Evolutionary conservation across 306 rosid genomes (phyloP), one percentile per base, ranked within the genome.

Genomic region (Quercus alba): DNA sequence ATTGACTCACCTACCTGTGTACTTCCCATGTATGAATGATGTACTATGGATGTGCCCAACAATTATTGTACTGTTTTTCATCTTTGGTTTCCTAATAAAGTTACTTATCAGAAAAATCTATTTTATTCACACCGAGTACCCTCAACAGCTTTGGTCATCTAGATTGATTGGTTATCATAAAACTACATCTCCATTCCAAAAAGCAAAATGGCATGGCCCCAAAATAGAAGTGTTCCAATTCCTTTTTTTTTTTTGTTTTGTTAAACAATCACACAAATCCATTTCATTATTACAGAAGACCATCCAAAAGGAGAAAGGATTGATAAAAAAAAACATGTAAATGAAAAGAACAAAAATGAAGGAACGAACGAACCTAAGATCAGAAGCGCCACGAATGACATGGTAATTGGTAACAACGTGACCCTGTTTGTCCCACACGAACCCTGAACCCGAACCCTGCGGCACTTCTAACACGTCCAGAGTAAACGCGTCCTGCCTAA

Each of bases 351-450:
- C 3, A 18, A 72, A 72, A 71, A 52, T 10, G 61, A 70, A 54
- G 1, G 9, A 35, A 35, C 9, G 46, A 38, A 41, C 88, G 44
- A 76, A 96, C 99, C 89, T 96, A 82, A 96, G 97, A 89, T 96
- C 99, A 72, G 99, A 96, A 78, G 99, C 99, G 82, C 99, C 99
- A 30, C 99, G 93, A 75, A 96, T 96, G 72, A 96, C 99, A 19
- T 93, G 99, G 77, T 91, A 96, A 86, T 96, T 96, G 77, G 99
- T 96, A 79, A 96, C 99, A 84, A 96, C 7, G 80, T 96, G 85
- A 70, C 99, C 99, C 0, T 86, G 56, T 78, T 72, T 91, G 78
- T 96, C 99, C 99, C 99, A 96, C 68, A 96, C 97, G 73, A 93
- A 93, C 68, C 99, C 99, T 0, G 99, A 96, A 7, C 99, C 99